Evolutionary conservation across 371 early-diverging fungal genomes (phyloP), one percentile per base, ranked within the genome.

Genomic region (Capillidium heterosporum): DNA sequence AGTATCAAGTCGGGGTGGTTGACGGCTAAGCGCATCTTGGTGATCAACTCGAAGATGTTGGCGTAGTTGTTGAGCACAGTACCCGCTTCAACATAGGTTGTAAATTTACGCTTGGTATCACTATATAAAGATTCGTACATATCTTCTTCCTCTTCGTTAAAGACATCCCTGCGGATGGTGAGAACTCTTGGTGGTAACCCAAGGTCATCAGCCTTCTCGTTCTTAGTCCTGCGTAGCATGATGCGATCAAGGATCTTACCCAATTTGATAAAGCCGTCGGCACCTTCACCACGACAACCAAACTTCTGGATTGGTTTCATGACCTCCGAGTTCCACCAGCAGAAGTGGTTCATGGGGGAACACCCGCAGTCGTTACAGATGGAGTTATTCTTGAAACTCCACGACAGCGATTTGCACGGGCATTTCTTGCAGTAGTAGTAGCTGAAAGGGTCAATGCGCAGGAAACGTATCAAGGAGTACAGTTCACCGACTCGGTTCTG

Each of bases 401-500:
- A 96, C 5, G 67, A 71, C 39, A 82, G 60, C 32, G 76, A 73
- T 59, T 80, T 89, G 69, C 97, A 97, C 0, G 70, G 65, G 57
- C 97, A 93, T 21, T 71, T 61, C 54, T 79, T 84, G 71, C 95
- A 95, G 59, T 85, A 95, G 67, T 97, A 95, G 62, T 82, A 85
- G 51, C 76, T 78, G 66, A 55, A 65, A 3, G 65, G 60, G 39
- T 65, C 61, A 5, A 58, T 56, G 28, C 58, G 57, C 70, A 83
- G 75, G 56, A 85, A 93, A 31, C 95, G 85, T 66, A 98, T 89
- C 43, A 96, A 79, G 2, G 94, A 87, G 70, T 91, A 99, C 23
- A 99, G 72, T 71, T 95, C 95, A 53, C 89, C 94, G 1, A 99
- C 87, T 23, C 95, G 85, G 67, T 99, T 99, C 61, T 98, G 98